Percentiles rank a stretch among this genome's conserved stretches.
These are phyloP conservation scores for Lipomyces oligophaga DNA, from an alignment of 805 yeast genomes.

Conservation along the genomic window DNA sequence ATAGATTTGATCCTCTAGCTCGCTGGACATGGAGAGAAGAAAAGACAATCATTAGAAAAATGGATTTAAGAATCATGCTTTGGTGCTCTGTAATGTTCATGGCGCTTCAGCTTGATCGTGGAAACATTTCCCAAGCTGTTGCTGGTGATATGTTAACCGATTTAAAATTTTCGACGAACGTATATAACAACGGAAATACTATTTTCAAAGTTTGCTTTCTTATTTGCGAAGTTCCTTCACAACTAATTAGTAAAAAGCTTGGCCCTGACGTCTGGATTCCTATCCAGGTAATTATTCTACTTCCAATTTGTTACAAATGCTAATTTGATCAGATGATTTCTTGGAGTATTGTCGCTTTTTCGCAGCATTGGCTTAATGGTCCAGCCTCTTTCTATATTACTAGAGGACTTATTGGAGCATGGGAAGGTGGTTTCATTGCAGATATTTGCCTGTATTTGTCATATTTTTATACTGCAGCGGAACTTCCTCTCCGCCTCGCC, in stretches of 20 bases:
- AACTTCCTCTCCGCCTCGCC: slow-evolving; percentile 53
- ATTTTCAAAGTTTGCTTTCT: slow-evolving; percentile 52
- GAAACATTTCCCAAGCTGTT: slow-evolving; percentile 51
- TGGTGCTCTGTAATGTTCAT: slow-evolving; percentile 56
- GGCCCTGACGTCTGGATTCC: slow-evolving; percentile 67
- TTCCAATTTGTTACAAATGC: not conserved
- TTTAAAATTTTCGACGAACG: slow-evolving; percentile 48
- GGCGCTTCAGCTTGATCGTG: slow-evolving; percentile 55
- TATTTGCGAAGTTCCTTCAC: slow-evolving; percentile 61
- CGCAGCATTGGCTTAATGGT: slow-evolving; percentile 45
- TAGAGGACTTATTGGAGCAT: slow-evolving; percentile 51
- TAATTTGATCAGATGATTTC: slow-evolving; percentile 35
- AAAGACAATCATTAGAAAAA: slow-evolving; percentile 44
- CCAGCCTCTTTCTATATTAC: slow-evolving; percentile 46
- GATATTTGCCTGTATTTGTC: slow-evolving; percentile 58
- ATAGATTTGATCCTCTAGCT: slow-evolving; percentile 54
- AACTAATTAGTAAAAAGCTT: slow-evolving; percentile 55
- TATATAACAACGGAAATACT: slow-evolving; percentile 38
- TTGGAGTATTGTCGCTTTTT: slow-evolving; percentile 55
- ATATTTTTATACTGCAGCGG: slow-evolving; percentile 58
- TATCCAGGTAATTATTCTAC: slow-evolving; percentile 37
- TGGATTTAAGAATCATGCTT: slow-evolving; percentile 51
- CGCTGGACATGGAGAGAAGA: slow-evolving; percentile 59
- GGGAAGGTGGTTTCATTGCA: slow-evolving; percentile 64
- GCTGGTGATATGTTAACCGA: slow-evolving; percentile 53